Evolutionary conservation across 208 protist genomes (phyloP).

Genomic region (Acanthamoeba healyi): DNA sequence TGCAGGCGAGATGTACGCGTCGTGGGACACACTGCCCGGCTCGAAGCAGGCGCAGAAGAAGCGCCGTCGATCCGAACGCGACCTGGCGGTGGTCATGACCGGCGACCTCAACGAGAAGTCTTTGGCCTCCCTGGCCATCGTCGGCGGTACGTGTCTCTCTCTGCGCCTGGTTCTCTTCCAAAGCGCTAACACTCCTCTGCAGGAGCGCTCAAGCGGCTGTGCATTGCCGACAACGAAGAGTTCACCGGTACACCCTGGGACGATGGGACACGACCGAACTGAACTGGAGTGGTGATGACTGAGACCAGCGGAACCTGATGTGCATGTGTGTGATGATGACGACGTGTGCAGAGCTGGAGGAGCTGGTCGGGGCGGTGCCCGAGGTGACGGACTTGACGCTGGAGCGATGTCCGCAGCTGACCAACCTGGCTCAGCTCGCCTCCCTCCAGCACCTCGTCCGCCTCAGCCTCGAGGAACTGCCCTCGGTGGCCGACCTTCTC

Average conservation of each 20-base stretch:
- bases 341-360: background rate
- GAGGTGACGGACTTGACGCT: background rate
- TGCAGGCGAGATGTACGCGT: background rate
- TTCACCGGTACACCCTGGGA: background rate
- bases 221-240: constrained; percentile 6
- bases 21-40: background rate
- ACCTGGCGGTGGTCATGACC: background rate
- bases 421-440: background rate
- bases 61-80: background rate
- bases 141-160: background rate
- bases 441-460: background rate
- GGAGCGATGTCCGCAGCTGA: background rate
- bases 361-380: background rate
- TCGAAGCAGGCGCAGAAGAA: background rate
- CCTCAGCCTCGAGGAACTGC: constrained; percentile 5
- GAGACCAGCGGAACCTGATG: background rate
- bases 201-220: background rate
- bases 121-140: background rate
- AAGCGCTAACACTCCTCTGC: background rate
- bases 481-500: background rate
- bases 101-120: constrained; percentile 2
- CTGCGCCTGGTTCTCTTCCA: background rate
- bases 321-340: too few species aligned
- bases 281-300: background rate
- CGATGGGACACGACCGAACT: too few species aligned